Conservation (phyloP, 495 filamentous ascomycete species). For the Penicillium herquei region DNA sequence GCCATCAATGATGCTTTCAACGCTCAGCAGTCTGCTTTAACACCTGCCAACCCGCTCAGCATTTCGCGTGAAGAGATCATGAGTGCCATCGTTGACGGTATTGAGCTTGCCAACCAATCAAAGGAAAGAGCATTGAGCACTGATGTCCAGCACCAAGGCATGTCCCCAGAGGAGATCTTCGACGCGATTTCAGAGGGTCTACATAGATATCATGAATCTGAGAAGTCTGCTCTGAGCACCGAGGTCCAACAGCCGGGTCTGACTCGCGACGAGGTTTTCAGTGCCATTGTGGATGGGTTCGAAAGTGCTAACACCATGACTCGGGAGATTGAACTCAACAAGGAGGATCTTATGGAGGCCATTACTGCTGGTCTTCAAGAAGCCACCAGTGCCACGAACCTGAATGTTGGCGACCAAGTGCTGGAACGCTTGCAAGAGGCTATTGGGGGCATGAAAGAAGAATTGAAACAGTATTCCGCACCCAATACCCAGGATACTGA, state of each 20-base stretch:
- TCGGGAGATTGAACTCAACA: constrained; percentile 59
- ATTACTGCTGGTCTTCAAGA: constrained; percentile 59
- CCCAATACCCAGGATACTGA: constrained; percentile 75
- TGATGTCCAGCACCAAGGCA: constrained; percentile 18
- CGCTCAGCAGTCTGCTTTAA: constrained; percentile 41
- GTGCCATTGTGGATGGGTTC: constrained; percentile 58
- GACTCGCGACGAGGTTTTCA: constrained; percentile 53
- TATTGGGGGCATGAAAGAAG: constrained; percentile 68
- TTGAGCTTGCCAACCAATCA: constrained; percentile 28
- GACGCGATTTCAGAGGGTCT: constrained; percentile 36
- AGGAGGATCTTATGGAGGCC: constrained; percentile 65
- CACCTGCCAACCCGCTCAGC: constrained; percentile 3
- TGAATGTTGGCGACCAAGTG: constrained; percentile 60
- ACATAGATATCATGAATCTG: constrained; percentile 9
- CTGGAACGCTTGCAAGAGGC: constrained; percentile 73
- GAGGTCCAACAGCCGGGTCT: constrained; percentile 27
- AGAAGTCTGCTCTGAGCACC: constrained; percentile 22
- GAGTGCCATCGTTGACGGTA: constrained; percentile 51
- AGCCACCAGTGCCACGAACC: constrained; percentile 46
- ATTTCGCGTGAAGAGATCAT: constrained; percentile 46
- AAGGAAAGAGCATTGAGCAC: constrained; percentile 24
- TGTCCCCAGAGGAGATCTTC: constrained; percentile 51
- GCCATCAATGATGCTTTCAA: constrained; percentile 56
- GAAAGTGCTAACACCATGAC: constrained; percentile 46
- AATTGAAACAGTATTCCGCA: constrained; percentile 71